Percentiles rank a stretch among this genome's conserved stretches.
These are phyloP conservation scores for Trypanosoma brucei DNA, from an alignment of 208 protist genomes.

Conservation along the genomic window DNA sequence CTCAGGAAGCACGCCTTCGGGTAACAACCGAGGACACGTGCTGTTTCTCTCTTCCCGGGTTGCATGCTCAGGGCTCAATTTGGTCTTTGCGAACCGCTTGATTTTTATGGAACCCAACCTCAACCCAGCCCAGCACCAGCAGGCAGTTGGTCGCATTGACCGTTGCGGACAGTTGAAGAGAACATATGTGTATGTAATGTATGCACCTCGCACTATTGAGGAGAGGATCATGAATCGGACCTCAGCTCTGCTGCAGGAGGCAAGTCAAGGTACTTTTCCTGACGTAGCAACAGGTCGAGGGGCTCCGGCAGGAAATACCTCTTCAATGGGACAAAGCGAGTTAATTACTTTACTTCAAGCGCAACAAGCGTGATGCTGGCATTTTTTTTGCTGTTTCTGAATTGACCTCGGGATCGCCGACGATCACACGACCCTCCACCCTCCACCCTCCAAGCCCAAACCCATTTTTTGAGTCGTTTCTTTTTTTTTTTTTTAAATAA, in stretches of 20 bases:
- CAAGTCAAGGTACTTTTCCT: constrained; percentile 4
- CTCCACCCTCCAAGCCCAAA: too few relatives aligned
- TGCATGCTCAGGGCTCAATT: constrained; percentile 58
- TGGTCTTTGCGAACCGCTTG: constrained; percentile 72
- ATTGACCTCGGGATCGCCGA: too few relatives aligned
- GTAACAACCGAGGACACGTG: constrained; percentile 19
- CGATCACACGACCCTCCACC: too few relatives aligned
- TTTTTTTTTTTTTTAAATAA: too few relatives aligned
- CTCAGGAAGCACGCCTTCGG: neutral
- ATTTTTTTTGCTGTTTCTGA: too few relatives aligned
- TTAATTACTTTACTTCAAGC: too few relatives aligned
- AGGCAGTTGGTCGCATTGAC: constrained; percentile 81
- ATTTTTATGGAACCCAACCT: constrained; percentile 67
- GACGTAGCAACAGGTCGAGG: neutral
- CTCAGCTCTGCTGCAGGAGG: neutral
- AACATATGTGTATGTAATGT: constrained; percentile 43
- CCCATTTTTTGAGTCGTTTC: too few relatives aligned
- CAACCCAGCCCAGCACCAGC: constrained; percentile 67
- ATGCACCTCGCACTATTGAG: constrained; percentile 42
- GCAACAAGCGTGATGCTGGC: too few relatives aligned
- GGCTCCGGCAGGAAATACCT: too few relatives aligned
- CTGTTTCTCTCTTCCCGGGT: constrained; percentile 57
- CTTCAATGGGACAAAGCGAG: too few relatives aligned
- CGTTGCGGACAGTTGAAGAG: constrained; percentile 87
- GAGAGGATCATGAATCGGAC: constrained; percentile 37